Percentiles rank a stretch among this genome's conserved stretches.
These are phyloP conservation scores for Thymus mandschuricus DNA, from an alignment of 257 asterid species.

Conservation along the genomic window DNA sequence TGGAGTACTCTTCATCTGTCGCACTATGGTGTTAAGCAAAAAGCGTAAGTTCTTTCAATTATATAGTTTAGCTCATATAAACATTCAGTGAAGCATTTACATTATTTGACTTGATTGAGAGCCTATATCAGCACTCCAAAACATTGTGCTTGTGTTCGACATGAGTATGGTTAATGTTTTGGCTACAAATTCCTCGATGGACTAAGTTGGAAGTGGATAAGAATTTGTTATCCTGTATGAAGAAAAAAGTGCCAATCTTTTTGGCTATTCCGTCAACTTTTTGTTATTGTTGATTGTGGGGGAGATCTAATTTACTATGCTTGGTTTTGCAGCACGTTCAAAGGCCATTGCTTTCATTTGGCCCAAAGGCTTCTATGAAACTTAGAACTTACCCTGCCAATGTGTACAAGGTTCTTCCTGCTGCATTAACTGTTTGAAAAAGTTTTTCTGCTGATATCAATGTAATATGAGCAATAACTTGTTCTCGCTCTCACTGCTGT, in stretches of 20 bases:
- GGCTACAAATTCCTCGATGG: background rate
- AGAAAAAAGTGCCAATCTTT: background rate
- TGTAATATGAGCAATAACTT: slow-evolving; percentile 15
- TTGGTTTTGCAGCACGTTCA: slow-evolving; percentile 83
- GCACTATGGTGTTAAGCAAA: background rate
- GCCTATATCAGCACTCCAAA: background rate
- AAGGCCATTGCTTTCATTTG: slow-evolving; percentile 88
- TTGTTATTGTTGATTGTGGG: slow-evolving; percentile 18
- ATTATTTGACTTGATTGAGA: background rate
- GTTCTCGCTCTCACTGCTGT: slow-evolving; percentile 26
- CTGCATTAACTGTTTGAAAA: background rate
- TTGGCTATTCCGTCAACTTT: slow-evolving; percentile 21
- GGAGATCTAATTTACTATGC: slow-evolving; percentile 25
- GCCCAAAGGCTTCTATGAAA: slow-evolving; percentile 87
- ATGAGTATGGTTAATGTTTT: background rate
- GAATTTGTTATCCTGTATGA: slow-evolving; percentile 10
- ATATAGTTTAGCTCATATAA: background rate
- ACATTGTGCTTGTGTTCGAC: background rate
- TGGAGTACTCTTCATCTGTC: background rate
- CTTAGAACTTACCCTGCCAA: slow-evolving; percentile 75
- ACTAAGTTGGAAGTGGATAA: background rate
- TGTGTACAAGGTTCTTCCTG: slow-evolving; percentile 76
- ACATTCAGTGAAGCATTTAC: background rate
- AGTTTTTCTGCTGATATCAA: slow-evolving; percentile 19
- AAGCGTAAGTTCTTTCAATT: background rate